Base-by-base conservation (phyloP, 2,329 filamentous ascomycete species). In the Ceratocystis colombiana region DNA sequence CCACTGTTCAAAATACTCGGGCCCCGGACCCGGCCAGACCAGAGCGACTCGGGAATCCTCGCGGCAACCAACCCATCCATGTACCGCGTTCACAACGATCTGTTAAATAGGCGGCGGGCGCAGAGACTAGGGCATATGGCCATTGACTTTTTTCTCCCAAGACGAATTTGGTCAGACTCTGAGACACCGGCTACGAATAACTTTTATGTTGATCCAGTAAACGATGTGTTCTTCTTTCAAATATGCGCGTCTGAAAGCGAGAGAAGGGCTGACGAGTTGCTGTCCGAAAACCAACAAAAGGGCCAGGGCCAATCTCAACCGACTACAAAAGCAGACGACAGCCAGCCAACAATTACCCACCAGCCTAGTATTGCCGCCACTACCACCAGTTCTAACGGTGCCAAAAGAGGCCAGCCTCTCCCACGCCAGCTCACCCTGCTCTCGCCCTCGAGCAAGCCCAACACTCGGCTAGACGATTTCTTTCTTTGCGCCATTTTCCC, bases 71-170 rank as follows among this genome's bases (percentile, higher is more conserved):
- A 57, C 17, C 53, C 53, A 20, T 57, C 53, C 25, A 57, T 57
- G 53, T 57, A 57, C 15, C 53, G 53, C 53, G 53, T 57, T 12
- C 53, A 57, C 28, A 57, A 57, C 25, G 53, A 57, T 57, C 10
- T 57, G 12, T 15, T 57, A 8, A 57, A 57, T 30, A 33, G 53
- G 17, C 12, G 53, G 6, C 22, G 28, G 12, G 53, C 53, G 1
- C 53, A 57, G 28, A 57, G 28, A 57, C 53, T 57, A 6, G 53
- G 53, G 6, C 53, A 57, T 12, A 15, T 33, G 25, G 22, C 53
- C 10, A 57, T 57, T 5, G 28, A 33, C 12, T 57, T 57, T 33
- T 57, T 57, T 33, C 53, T 57, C 17, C 53, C 53, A 15, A 7
- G 53, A 30, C 53, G 53, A 15, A 57, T 57, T 25, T 57, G 53